These are phyloP conservation scores for Paramyrothecium roridum DNA, from an alignment of 2,329 filamentous ascomycete species.

Conservation along the genomic window DNA sequence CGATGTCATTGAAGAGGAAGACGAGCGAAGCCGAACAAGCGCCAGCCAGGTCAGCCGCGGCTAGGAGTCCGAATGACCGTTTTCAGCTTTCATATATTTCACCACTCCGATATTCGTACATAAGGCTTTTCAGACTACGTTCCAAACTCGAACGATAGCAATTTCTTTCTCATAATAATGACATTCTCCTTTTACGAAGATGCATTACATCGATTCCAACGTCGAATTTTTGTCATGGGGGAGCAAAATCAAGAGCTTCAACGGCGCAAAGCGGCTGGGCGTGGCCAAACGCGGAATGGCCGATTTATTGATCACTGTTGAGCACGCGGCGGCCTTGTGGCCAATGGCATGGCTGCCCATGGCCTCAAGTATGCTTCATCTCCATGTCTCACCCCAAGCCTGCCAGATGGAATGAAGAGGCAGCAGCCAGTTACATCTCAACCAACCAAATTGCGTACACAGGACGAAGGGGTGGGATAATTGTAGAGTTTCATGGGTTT, in stretches of 20 bases:
- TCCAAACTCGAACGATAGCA: no score
- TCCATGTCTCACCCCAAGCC: background rate
- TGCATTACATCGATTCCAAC: no score
- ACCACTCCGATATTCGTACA: background rate
- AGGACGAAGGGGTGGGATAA: background rate
- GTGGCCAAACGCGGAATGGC: no score
- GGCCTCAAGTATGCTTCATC: no score
- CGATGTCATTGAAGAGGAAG: conserved; percentile 83
- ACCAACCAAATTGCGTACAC: background rate
- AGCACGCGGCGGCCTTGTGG: no score
- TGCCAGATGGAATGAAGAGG: background rate
- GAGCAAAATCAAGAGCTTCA: no score
- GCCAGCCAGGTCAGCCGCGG: conserved; percentile 58
- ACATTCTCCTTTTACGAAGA: no score
- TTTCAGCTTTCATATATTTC: background rate
- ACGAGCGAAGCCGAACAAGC: conserved; percentile 75
- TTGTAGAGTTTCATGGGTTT: background rate
- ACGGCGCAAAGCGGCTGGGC: no score
- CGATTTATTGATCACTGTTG: no score
- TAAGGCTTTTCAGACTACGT: background rate
- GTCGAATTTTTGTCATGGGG: no score
- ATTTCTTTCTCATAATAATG: no score
- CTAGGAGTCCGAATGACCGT: conserved; percentile 19
- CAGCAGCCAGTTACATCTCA: background rate
- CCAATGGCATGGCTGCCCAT: no score